These are phyloP conservation scores for Colletotrichum viniferum DNA, from an alignment of 2,329 filamentous ascomycete species.

Conservation along the genomic window DNA sequence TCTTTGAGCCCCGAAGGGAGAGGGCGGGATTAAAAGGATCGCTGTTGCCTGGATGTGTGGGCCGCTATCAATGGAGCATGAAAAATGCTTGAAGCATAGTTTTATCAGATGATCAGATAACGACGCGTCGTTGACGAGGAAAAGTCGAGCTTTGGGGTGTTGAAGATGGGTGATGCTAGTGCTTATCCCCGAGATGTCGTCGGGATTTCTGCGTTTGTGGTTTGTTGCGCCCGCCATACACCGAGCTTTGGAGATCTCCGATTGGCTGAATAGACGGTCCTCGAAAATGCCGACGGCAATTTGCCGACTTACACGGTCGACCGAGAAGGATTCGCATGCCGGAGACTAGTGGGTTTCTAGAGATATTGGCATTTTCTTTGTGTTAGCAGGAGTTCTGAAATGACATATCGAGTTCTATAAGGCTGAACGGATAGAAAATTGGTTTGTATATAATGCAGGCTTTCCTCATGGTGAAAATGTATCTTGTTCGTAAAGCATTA, in stretches of 20 bases:
- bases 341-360: neutral
- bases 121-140: neutral
- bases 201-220: neutral
- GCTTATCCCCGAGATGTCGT: constrained; percentile 11
- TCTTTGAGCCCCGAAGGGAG: neutral
- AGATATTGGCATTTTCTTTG: neutral
- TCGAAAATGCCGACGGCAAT: neutral
- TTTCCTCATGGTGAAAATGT: neutral
- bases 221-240: neutral
- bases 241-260: neutral
- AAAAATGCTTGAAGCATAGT: neutral
- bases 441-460: neutral
- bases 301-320: constrained; percentile 5
- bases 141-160: no score
- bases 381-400: neutral
- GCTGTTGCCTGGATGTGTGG: neutral
- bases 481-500: neutral
- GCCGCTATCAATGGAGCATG: neutral
- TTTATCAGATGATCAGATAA: constrained; percentile 14
- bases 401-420: neutral
- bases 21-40: neutral
- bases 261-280: neutral
- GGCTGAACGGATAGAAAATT: neutral
- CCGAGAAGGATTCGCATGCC: neutral
- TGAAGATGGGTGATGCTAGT: neutral